These are phyloP conservation scores for Phlyctochytrium bullatum DNA, from an alignment of 192 early-diverging fungal genomes.

Conservation along the genomic window DNA sequence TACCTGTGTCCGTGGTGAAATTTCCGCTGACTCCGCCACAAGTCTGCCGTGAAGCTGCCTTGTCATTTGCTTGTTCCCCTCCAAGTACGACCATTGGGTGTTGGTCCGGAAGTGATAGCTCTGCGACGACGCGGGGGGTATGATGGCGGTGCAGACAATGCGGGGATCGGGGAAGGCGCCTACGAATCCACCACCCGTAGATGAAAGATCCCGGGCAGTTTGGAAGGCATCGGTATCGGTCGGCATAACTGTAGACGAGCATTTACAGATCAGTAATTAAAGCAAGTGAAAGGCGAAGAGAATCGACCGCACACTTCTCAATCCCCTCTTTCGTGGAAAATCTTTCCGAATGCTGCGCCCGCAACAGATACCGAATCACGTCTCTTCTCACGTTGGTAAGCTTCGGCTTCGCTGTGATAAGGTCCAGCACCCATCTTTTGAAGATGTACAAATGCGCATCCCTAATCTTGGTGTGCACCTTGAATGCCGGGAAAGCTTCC, in stretches of 20 bases:
- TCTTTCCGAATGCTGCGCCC: constrained; percentile 76
- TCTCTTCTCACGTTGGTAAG: constrained; percentile 73
- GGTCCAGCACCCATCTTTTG: constrained; percentile 89
- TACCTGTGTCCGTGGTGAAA: constrained; percentile 61
- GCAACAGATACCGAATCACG: constrained; percentile 81
- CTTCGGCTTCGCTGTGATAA: constrained; percentile 60
- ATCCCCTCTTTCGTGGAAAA: constrained; percentile 65
- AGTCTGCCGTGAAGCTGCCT: constrained; percentile 44
- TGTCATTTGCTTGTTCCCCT: constrained; percentile 69
- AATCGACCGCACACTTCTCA: constrained; percentile 57
- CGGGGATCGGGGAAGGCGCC: constrained; percentile 8
- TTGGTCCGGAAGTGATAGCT: constrained; percentile 83
- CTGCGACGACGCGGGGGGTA: constrained; percentile 28
- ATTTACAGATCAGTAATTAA: too few relatives aligned
- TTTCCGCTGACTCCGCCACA: constrained; percentile 68
- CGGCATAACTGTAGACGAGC: neutral
- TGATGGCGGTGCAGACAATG: constrained; percentile 42
- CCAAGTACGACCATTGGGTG: constrained; percentile 77
- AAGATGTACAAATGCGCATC: constrained; percentile 94
- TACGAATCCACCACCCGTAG: constrained; percentile 25
- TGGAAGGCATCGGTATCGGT: constrained; percentile 17
- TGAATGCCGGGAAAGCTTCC: constrained; percentile 73
- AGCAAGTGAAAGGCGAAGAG: neutral
- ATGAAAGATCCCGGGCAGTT: constrained; percentile 27
- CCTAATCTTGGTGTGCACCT: constrained; percentile 75